A percentile compares a stretch with the other conserved stretches of the same genome.
These are phyloP conservation scores for Fusarium tricinctum DNA, from an alignment of 2,329 filamentous ascomycete species.

Conservation along the genomic window DNA sequence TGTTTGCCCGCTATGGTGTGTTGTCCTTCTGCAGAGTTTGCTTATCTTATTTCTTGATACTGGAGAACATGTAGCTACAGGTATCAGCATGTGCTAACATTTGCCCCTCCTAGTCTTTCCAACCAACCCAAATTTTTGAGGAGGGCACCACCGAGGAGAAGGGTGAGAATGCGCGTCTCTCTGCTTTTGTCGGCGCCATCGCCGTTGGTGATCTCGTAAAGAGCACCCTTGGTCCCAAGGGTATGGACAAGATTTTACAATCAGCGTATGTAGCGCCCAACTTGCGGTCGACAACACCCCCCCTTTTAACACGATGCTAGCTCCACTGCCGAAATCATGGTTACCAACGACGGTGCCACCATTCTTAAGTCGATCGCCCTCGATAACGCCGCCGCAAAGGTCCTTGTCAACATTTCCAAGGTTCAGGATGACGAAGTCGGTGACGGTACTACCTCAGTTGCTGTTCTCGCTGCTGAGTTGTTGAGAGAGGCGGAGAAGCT, in stretches of 20 bases:
- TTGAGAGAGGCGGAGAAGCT: constrained; percentile 97
- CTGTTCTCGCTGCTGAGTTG: constrained; percentile 93
- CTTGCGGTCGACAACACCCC: constrained; percentile 26
- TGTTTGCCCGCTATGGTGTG: constrained; percentile 49
- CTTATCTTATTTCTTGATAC: background rate
- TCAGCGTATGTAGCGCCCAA: constrained; percentile 77
- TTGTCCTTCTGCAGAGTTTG: background rate
- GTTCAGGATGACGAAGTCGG: constrained; percentile 99
- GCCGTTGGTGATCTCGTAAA: constrained; percentile 98
- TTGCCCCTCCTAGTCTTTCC: constrained; percentile 69
- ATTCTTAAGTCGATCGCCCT: constrained; percentile 98
- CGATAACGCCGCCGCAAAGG: constrained; percentile 98
- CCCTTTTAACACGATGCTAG: constrained; percentile 60
- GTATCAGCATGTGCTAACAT: constrained; percentile 40
- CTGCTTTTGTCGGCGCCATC: constrained; percentile 98
- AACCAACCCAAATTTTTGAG: constrained; percentile 97
- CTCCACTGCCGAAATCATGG: constrained; percentile 96
- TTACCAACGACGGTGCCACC: constrained; percentile 98
- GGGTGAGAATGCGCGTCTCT: constrained; percentile 97
- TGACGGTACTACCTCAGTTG: constrained; percentile 97
- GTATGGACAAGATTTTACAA: constrained; percentile 98
- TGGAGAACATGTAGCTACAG: background rate
- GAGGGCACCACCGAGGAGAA: constrained; percentile 98
- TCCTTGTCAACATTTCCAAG: constrained; percentile 98
- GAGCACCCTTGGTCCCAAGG: constrained; percentile 96